A percentile compares a stretch with the other conserved stretches of the same genome.
These are phyloP conservation scores for Coprinopsis marcescibilis DNA, from an alignment of 768 basidiomycete species.

Conservation along the genomic window DNA sequence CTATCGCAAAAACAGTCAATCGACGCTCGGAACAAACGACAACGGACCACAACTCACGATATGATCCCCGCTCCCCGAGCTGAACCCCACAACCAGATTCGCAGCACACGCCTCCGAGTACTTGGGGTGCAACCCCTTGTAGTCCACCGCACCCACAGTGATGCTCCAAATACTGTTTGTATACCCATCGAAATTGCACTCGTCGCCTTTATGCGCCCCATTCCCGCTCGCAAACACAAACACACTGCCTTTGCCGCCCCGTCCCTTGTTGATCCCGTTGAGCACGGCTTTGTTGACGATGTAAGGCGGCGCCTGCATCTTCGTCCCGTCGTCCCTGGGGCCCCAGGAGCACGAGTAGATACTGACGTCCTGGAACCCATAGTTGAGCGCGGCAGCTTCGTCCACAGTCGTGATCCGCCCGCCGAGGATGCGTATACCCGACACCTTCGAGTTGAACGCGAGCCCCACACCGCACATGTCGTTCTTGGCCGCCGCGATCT, in stretches of 20 bases:
- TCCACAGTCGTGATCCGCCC: slow-evolving; percentile 91
- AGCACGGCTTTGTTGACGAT: slow-evolving; percentile 90
- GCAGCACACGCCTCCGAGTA: slow-evolving; percentile 96
- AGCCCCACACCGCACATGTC: slow-evolving; percentile 91
- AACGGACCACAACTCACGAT: slow-evolving; percentile 56
- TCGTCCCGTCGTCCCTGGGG: slow-evolving; percentile 86
- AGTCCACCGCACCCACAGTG: slow-evolving; percentile 89
- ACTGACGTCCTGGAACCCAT: slow-evolving; percentile 80
- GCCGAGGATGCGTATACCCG: slow-evolving; percentile 90
- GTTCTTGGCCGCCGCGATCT: slow-evolving; percentile 90
- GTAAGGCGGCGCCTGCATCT: slow-evolving; percentile 89
- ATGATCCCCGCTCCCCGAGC: slow-evolving; percentile 86
- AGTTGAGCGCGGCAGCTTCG: slow-evolving; percentile 92
- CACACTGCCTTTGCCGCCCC: slow-evolving; percentile 74
- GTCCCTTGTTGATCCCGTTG: slow-evolving; percentile 87
- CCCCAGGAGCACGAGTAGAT: slow-evolving; percentile 98
- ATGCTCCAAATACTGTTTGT: slow-evolving; percentile 96
- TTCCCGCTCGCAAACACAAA: slow-evolving; percentile 98
- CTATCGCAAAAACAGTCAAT: slow-evolving; percentile 33
- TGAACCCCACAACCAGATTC: slow-evolving; percentile 93
- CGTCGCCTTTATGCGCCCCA: slow-evolving; percentile 85
- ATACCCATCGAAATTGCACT: slow-evolving; percentile 99
- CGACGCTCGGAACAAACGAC: background rate
- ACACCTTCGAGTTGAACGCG: slow-evolving; percentile 83
- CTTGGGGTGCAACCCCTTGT: slow-evolving; percentile 87